Evolutionary conservation across 2,329 filamentous ascomycete species (phyloP).

Genomic region (Pezicula neosporulosa): DNA sequence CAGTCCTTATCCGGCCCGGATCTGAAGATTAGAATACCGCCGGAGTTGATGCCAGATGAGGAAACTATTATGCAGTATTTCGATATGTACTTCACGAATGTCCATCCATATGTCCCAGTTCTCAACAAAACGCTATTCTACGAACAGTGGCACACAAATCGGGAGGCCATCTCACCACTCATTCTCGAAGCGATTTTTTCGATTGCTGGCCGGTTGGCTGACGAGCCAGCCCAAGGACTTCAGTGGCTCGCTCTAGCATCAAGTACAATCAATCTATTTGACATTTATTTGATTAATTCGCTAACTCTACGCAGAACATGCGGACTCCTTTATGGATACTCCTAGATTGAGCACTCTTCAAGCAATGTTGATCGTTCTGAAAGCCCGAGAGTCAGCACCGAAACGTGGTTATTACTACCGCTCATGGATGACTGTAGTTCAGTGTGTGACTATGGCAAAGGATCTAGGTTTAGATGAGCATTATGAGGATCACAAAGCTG

Average conservation of each 20-base stretch:
- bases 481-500: conserved; percentile 71
- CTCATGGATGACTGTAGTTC: conserved; percentile 94
- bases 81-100: conserved; percentile 83
- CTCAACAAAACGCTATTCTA: conserved; percentile 80
- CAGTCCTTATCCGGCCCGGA: conserved; percentile 66
- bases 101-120: conserved; percentile 91
- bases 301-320: conserved; percentile 61
- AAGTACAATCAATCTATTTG: conserved; percentile 48
- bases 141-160: conserved; percentile 82
- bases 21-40: conserved; percentile 80
- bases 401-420: conserved; percentile 95
- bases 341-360: conserved; percentile 89
- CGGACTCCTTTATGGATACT: conserved; percentile 90
- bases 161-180: conserved; percentile 82
- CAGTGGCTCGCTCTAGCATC: conserved; percentile 91
- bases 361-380: conserved; percentile 80
- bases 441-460: conserved; percentile 89
- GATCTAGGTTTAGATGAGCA: conserved; percentile 89
- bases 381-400: conserved; percentile 86
- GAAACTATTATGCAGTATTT: conserved; percentile 81
- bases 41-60: conserved; percentile 88
- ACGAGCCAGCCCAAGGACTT: conserved; percentile 79
- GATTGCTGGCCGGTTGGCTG: conserved; percentile 78
- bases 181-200: conserved; percentile 89
- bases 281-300: conserved; percentile 7